Conservation (phyloP, 306 rosid species). For the Ochetophila trinervis region DNA sequence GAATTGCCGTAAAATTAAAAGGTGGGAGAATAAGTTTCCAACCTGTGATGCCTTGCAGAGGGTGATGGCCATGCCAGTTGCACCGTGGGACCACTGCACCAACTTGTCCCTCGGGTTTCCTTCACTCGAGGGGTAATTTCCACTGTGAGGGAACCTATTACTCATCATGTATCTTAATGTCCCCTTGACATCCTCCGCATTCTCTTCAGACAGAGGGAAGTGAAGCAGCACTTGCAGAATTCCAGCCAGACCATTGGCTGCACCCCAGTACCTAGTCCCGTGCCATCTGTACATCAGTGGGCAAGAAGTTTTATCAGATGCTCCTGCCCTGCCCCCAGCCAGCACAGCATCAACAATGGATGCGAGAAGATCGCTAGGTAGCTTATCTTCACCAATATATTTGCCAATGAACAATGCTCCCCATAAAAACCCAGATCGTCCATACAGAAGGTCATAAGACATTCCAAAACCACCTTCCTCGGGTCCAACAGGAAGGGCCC, state of each 20-base stretch:
- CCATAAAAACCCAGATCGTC: slow-evolving; percentile 88
- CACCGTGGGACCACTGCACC: slow-evolving; percentile 93
- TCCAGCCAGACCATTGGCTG: slow-evolving; percentile 89
- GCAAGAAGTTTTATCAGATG: slow-evolving; percentile 65
- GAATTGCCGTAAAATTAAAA: too few species aligned
- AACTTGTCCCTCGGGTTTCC: slow-evolving; percentile 79
- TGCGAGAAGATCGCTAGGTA: slow-evolving; percentile 55
- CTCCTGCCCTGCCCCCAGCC: slow-evolving; percentile 91
- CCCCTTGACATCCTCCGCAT: slow-evolving; percentile 72
- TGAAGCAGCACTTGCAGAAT: slow-evolving; percentile 74
- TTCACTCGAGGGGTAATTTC: slow-evolving; percentile 93
- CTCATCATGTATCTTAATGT: slow-evolving; percentile 74
- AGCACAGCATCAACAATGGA: slow-evolving; percentile 68
- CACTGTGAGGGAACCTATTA: slow-evolving; percentile 74
- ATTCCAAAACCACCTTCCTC: slow-evolving; percentile 99
- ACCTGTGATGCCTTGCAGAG: slow-evolving; percentile 90
- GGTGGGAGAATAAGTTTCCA: background rate
- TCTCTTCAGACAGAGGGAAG: slow-evolving; percentile 59
- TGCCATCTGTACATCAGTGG: slow-evolving; percentile 95
- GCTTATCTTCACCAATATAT: slow-evolving; percentile 48
- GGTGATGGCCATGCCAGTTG: slow-evolving; percentile 80
- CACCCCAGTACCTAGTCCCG: slow-evolving; percentile 86
- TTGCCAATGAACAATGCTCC: slow-evolving; percentile 70
- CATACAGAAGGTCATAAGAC: slow-evolving; percentile 90
- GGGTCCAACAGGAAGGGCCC: slow-evolving; percentile 78